Evolutionary conservation across 352 stramenopile species (phyloP), one percentile per base, ranked within the genome.

Genomic region (Aphanomyces invadans): DNA sequence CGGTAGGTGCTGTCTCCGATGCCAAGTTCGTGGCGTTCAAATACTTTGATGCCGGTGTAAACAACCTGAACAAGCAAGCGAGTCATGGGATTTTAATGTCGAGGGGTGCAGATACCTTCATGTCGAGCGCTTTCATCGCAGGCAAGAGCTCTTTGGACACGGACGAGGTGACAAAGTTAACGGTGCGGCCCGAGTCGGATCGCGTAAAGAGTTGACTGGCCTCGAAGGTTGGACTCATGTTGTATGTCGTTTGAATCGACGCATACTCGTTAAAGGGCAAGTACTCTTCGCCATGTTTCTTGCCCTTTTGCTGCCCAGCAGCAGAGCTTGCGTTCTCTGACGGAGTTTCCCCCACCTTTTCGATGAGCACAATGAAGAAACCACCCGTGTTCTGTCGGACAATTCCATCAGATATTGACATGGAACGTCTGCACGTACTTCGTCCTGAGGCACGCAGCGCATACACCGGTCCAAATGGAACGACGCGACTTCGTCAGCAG

Each of bases 301-400:
- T 79, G 65, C 76, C 79, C 29, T 71, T 74, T n/a, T 19, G 61
- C 46, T 71, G 78, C 56, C 62, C 25, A 7, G 44, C 46, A 31
- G 56, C 44, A 11, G 78, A 54, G 0, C 36, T 38, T 42, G n/a
- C 60, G 21, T 33, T 10, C 32, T 70, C 60, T 17, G 65, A 51
- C 5, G 80, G 81, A 7, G 84, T 93, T 25, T 75, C 71, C 26
- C 74, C 75, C 28, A 88, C 80, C 79, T 98, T 98, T 70, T 95
- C 83, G 3, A 99, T 79, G 32, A 99, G 75, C 44, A 90, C 96
- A 42, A 99, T 94, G 76, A 99, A 99, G 74, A 99, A 99, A 0
- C 97, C 97, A 45, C 97, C 97, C 7, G 96, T 98, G 76, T 99
- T 90, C 75, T 92, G 42, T 15, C 12, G 21, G 5, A 7, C 4